A percentile compares a stretch with the other conserved stretches of the same genome.
phyloP scores from a whole-genome alignment of 2,329 filamentous ascomycete species.

The Cordyceps javanica region DNA sequence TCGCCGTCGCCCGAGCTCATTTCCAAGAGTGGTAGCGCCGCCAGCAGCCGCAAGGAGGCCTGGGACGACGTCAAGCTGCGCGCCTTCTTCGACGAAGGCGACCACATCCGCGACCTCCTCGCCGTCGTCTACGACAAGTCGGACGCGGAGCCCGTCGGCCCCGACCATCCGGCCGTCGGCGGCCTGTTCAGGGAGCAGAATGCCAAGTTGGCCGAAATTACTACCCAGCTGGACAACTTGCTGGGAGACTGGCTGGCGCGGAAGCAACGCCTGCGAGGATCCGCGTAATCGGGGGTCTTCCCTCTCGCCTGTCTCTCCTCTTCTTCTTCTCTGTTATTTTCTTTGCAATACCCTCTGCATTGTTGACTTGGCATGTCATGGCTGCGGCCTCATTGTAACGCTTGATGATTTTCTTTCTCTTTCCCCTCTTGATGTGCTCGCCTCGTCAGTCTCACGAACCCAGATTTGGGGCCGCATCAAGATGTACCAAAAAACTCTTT shows the following conservation, averaged over 20 bases:
- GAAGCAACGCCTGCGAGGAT: slow-evolving; percentile 54
- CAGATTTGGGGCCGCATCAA: slow-evolving; percentile 6
- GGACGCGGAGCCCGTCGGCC: slow-evolving; percentile 68
- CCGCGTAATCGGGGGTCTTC: slow-evolving; percentile 25
- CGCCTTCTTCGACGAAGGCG: slow-evolving; percentile 84
- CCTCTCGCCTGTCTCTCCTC: too few species aligned
- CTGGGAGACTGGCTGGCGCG: slow-evolving; percentile 74
- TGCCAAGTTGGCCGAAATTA: slow-evolving; percentile 79
- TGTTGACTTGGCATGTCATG: slow-evolving; percentile 5
- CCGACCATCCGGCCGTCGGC: slow-evolving; percentile 79
- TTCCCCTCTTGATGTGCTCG: not conserved
- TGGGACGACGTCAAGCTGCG: slow-evolving; percentile 87
- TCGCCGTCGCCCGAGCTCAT: slow-evolving; percentile 59
- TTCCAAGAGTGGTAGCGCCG: slow-evolving; percentile 32
- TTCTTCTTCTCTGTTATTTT: not conserved
- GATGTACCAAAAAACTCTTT: not conserved
- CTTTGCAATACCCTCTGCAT: slow-evolving; percentile 4
- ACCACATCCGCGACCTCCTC: slow-evolving; percentile 83
- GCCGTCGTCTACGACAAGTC: slow-evolving; percentile 90
- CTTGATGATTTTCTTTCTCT: slow-evolving; percentile 6
- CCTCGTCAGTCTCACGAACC: slow-evolving; percentile 18
- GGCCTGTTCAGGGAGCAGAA: slow-evolving; percentile 83
- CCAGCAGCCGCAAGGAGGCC: slow-evolving; percentile 30
- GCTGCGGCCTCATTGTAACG: not conserved
- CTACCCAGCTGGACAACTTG: slow-evolving; percentile 80